Percentiles rank a stretch among this genome's conserved stretches.
Evolutionary conservation across 208 protist species (phyloP).

Genomic region (Phytomonas serpens): DNA sequence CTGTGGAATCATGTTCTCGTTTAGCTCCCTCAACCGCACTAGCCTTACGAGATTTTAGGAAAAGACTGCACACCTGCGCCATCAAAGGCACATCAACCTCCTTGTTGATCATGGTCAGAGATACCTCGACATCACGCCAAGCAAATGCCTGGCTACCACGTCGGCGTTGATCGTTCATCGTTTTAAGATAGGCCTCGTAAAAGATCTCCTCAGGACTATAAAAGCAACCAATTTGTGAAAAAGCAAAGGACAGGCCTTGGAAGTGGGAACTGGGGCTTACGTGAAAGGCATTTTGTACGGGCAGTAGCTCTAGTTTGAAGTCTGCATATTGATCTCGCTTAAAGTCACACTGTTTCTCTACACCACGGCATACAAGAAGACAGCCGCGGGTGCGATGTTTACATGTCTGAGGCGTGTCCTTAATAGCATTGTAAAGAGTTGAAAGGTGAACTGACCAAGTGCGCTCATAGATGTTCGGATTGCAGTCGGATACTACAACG

Average conservation of each 20-base stretch:
- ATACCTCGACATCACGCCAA: constrained; percentile 85
- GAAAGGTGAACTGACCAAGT: constrained; percentile 61
- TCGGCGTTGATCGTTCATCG: constrained; percentile 72
- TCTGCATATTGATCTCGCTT: constrained; percentile 30
- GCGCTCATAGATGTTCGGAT: constrained; percentile 72
- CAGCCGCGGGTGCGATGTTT: constrained; percentile 61
- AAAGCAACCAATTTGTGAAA: constrained; percentile 72
- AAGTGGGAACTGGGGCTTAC: constrained; percentile 82
- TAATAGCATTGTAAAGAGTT: constrained; percentile 44
- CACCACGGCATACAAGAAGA: constrained; percentile 27
- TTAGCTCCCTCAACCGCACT: background rate
- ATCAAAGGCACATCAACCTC: constrained; percentile 73
- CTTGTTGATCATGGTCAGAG: constrained; percentile 83
- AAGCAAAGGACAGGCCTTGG: constrained; percentile 78
- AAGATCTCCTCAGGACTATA: constrained; percentile 88
- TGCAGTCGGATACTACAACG: constrained; percentile 56
- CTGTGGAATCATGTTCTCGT: background rate
- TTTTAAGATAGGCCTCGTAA: constrained; percentile 88
- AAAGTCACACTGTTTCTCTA: constrained; percentile 22
- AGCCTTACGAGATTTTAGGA: constrained; percentile 57
- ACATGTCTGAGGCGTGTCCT: constrained; percentile 29
- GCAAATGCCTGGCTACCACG: constrained; percentile 81
- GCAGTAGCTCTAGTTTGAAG: constrained; percentile 53
- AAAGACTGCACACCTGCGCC: constrained; percentile 68
- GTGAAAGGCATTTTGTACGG: constrained; percentile 79